Base-by-base conservation (phyloP, 1,139 yeast genomes). In the Diutina ranongensis region DNA sequence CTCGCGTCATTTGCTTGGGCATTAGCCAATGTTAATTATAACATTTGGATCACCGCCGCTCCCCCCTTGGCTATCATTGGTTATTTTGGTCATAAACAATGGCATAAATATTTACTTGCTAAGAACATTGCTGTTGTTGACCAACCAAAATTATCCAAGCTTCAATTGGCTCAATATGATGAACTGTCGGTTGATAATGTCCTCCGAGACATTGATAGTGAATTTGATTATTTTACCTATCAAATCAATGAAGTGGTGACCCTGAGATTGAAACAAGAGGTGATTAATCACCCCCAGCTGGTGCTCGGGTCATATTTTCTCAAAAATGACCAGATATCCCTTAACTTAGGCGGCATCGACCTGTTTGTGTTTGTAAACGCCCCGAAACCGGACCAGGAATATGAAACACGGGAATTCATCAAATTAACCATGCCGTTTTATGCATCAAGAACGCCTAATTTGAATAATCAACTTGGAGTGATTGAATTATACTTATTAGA, bases 1-100 rank as follows among this genome's bases (percentile, higher is more conserved):
- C 49, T 68, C 16, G 56, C 62, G 0, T 44, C 57, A 1, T 51
- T 62, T 1, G 68, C 71, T 0, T 48, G 55, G 12, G 52, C 63
- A 1, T 48, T 68, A n/a, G 63, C 64, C 10, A 67, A 68, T 46
- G 46, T 68, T 13, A 72, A 67, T 51, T 71, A 70, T 13, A 59
- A 65, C 48, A 53, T 59, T 10, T 46, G 67, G 8, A 48, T 66
- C 13, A 67, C 73, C 1, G 49, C 63, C 10, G 65, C 61, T 0
- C 76, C 76, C 1, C 75, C 76, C 1, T 45, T 58, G 2, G 54
- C 58, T 0, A 51, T 64, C 1, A 63, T 59, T 0, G 55, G 59
- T 2, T 67, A 58, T 50, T 65, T 53, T 44, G 53, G 53, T 7
- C 57, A 58, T 47, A 54, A 57, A 19, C 49, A 49, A 19, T 46